These are phyloP conservation scores for Malus sylvestris DNA, from an alignment of 306 rosid genomes.

Conservation along the genomic window DNA sequence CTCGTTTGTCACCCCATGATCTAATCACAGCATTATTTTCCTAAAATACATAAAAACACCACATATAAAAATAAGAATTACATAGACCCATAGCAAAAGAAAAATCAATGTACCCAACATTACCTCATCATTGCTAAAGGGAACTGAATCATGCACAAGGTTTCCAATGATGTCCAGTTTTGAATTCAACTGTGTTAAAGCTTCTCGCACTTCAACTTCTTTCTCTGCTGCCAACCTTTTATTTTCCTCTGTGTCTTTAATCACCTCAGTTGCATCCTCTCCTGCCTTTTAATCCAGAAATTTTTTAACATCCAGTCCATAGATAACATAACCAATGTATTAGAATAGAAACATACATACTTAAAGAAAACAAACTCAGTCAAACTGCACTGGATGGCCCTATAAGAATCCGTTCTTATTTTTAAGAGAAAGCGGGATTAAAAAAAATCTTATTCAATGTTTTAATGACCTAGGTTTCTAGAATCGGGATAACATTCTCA, in stretches of 20 bases:
- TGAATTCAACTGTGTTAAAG: slow-evolving; percentile 37
- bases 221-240: slow-evolving; percentile 57
- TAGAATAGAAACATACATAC: not conserved
- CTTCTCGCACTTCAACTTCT: slow-evolving; percentile 69
- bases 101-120: not conserved
- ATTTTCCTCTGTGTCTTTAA: slow-evolving; percentile 53
- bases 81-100: not conserved
- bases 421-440: not conserved
- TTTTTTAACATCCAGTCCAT: not conserved
- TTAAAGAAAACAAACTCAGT: not conserved
- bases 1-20: slow-evolving; percentile 78
- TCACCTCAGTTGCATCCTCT: slow-evolving; percentile 50
- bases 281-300: slow-evolving; percentile 25
- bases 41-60: slow-evolving; percentile 21
- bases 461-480: not conserved
- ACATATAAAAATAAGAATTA: not conserved
- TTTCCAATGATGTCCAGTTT: slow-evolving; percentile 75
- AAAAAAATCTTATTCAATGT: not conserved
- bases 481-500: not conserved
- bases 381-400: not conserved
- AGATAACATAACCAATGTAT: not conserved
- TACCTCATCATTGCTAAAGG: slow-evolving; percentile 75
- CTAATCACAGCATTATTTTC: slow-evolving; percentile 70
- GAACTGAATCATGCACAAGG: slow-evolving; percentile 88
- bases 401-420: not conserved